These are phyloP conservation scores for Parietichytrium sp. DNA, from an alignment of 108 stramenopile species.

Conservation along the genomic window DNA sequence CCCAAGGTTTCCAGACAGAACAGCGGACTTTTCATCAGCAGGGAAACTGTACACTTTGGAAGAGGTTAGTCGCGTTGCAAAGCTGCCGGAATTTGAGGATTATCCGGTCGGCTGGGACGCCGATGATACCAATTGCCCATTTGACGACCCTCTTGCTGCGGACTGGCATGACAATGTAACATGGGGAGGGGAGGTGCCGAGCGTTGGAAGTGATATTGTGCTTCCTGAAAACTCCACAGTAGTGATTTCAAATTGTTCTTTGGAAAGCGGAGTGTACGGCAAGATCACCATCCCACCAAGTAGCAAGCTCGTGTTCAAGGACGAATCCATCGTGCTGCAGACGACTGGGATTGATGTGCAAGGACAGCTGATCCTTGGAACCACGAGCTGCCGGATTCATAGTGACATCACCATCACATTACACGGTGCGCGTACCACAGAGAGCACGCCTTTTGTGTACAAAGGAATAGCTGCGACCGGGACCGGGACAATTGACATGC, in stretches of 20 bases:
- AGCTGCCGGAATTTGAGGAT: too few relatives aligned
- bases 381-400: constrained; percentile 45
- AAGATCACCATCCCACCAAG: constrained; percentile 49
- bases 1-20: too few relatives aligned
- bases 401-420: constrained; percentile 51
- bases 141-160: not conserved
- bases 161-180: not conserved
- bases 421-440: constrained; percentile 48
- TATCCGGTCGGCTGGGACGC: too few relatives aligned
- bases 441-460: not conserved
- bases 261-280: constrained; percentile 1
- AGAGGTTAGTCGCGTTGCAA: too few relatives aligned
- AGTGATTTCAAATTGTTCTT: not conserved
- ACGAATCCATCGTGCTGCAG: constrained; percentile 44
- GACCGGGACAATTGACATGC: constrained; percentile 40
- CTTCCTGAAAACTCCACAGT: not conserved
- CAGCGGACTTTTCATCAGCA: too few relatives aligned
- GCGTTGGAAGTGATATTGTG: not conserved
- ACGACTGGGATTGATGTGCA: constrained; percentile 45
- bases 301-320: constrained; percentile 52
- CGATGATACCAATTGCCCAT: not conserved
- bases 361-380: constrained; percentile 48
- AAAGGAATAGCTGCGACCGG: constrained; percentile 58
- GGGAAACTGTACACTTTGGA: too few relatives aligned
- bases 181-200: not conserved